Conservation (phyloP, 106 monocot species). For the Platanthera guangdongensis region DNA sequence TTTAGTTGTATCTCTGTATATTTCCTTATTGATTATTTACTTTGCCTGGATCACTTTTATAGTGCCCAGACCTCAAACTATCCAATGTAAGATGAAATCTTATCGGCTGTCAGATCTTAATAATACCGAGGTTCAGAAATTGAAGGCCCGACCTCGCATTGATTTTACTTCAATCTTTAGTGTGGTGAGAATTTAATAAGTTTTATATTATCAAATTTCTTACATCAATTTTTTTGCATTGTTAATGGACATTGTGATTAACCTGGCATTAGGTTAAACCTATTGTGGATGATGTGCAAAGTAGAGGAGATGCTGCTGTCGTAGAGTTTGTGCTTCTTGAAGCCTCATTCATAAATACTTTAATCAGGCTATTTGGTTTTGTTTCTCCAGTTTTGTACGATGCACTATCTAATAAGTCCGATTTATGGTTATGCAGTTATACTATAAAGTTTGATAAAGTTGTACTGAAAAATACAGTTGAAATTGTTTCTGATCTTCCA, state of each 20-base stretch:
- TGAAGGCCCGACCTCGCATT: constrained; percentile 88
- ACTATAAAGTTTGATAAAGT: constrained; percentile 85
- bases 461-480: constrained; percentile 50
- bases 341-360: neutral
- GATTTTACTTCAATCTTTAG: constrained; percentile 92
- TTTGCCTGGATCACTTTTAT: constrained; percentile 4
- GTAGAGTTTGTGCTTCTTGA: constrained; percentile 57
- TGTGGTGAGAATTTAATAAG: constrained; percentile 34
- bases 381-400: neutral
- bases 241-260: constrained; percentile 1
- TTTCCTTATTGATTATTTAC: neutral
- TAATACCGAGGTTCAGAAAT: constrained; percentile 44
- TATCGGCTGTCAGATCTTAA: constrained; percentile 67
- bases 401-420: neutral
- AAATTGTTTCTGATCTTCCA: constrained; percentile 67
- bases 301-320: constrained; percentile 79
- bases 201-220: neutral
- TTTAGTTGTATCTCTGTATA: neutral
- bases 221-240: neutral
- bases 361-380: neutral
- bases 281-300: constrained; percentile 86
- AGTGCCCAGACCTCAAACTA: constrained; percentile 12
- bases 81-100: constrained; percentile 68
- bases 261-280: constrained; percentile 61
- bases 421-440: constrained; percentile 43